Evolutionary conservation across 805 yeast species (phyloP).

Genomic region (Wickerhamomyces strasburgensis): DNA sequence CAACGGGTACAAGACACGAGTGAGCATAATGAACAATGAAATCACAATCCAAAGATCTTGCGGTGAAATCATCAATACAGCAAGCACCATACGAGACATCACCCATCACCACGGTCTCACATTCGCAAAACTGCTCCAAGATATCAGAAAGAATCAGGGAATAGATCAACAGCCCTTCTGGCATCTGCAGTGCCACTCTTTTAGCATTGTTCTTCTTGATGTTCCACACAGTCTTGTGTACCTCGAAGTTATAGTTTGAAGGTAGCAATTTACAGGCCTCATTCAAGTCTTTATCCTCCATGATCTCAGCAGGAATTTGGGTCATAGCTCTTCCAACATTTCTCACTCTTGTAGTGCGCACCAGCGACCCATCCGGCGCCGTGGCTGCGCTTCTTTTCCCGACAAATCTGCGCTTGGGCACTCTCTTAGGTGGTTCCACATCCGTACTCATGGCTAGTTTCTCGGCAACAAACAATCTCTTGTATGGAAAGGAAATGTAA

Average conservation of each 20-base stretch:
- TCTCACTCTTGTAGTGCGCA: conserved; percentile 25
- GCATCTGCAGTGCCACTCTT: conserved; percentile 93
- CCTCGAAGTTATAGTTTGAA: conserved; percentile 89
- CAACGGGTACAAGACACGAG: conserved; percentile 93
- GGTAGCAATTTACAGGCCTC: conserved; percentile 81
- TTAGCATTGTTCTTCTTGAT: conserved; percentile 68
- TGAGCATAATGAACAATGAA: conserved; percentile 96
- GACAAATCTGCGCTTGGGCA: conserved; percentile 54
- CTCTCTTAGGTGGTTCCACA: conserved; percentile 13
- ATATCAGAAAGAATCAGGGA: conserved; percentile 89
- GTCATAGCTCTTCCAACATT: conserved; percentile 60
- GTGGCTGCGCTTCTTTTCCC: conserved; percentile 40
- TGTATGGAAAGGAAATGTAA: not conserved
- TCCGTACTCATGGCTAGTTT: too few relatives aligned
- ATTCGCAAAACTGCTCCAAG: conserved; percentile 81
- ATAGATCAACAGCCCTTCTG: conserved; percentile 89
- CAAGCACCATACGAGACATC: conserved; percentile 99
- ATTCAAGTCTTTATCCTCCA: conserved; percentile 75
- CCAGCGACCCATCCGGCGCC: conserved; percentile 17
- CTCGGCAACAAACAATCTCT: not conserved
- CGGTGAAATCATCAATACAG: conserved; percentile 95
- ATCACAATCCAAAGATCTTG: conserved; percentile 88
- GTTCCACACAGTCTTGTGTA: conserved; percentile 95
- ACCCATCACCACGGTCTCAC: conserved; percentile 93
- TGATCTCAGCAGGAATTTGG: conserved; percentile 84